phyloP scores from a whole-genome alignment of 2,329 filamentous ascomycete species.

The Diaporthe batatas region DNA sequence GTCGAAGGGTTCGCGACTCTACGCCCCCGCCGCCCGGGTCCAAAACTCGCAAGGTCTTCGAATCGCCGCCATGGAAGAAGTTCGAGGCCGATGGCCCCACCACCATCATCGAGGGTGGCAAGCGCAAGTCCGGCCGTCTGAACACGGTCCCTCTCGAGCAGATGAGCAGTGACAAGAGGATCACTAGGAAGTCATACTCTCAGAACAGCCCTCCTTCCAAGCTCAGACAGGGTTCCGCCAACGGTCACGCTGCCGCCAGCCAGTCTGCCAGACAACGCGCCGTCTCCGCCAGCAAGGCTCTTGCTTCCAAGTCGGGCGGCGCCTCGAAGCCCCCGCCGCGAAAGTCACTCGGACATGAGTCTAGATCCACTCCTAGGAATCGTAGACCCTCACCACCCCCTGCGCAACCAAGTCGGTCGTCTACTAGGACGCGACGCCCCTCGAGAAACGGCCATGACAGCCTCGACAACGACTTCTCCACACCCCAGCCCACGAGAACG shows the following conservation, averaged over 20 bases:
- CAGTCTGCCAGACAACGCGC: slow-evolving; percentile 49
- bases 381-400: slow-evolving; percentile 51
- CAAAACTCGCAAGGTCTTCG: slow-evolving; percentile 62
- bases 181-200: slow-evolving; percentile 62
- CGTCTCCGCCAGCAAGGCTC: slow-evolving; percentile 49
- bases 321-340: slow-evolving; percentile 31
- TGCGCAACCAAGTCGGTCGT: slow-evolving; percentile 48
- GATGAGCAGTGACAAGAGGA: slow-evolving; percentile 64
- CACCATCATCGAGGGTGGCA: slow-evolving; percentile 81
- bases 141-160: slow-evolving; percentile 69
- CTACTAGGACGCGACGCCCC: slow-evolving; percentile 47
- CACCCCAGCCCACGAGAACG: slow-evolving; percentile 38
- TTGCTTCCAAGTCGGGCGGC: slow-evolving; percentile 34
- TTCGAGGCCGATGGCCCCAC: slow-evolving; percentile 88
- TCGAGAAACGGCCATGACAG: slow-evolving; percentile 49
- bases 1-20: slow-evolving; percentile 68
- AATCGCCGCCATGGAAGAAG: slow-evolving; percentile 95
- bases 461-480: slow-evolving; percentile 47
- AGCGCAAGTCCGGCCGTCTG: slow-evolving; percentile 75
- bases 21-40: slow-evolving; percentile 54
- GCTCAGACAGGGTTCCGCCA: slow-evolving; percentile 47
- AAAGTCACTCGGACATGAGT: slow-evolving; percentile 42
- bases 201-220: slow-evolving; percentile 50
- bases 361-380: slow-evolving; percentile 43
- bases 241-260: slow-evolving; percentile 46